phyloP scores from a whole-genome alignment of 2,329 filamentous ascomycete genomes.

The Ceratocystis destructans region DNA sequence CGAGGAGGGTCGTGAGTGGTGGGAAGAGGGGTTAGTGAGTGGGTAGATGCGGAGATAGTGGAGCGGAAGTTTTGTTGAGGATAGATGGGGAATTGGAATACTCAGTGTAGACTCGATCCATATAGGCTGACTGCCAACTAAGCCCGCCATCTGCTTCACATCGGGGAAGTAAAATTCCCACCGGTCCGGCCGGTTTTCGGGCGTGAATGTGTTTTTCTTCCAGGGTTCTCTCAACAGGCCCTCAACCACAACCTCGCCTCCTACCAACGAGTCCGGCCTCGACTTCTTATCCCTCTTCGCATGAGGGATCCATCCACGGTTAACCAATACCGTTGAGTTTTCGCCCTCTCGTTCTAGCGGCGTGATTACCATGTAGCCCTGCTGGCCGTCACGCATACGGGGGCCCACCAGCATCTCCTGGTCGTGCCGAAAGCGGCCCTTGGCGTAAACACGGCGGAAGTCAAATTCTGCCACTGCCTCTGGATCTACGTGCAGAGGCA shows the following conservation, averaged over 20 bases:
- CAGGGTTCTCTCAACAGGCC: constrained; percentile 78
- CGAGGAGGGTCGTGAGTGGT: no score
- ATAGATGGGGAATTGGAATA: no score
- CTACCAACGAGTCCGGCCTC: constrained; percentile 50
- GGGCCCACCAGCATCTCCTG: constrained; percentile 94
- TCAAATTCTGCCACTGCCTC: constrained; percentile 78
- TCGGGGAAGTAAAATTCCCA: constrained; percentile 92
- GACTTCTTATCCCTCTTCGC: constrained; percentile 53
- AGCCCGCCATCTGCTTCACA: constrained; percentile 74
- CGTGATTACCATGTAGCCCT: constrained; percentile 85
- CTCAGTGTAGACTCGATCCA: constrained; percentile 96
- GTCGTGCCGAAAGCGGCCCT: constrained; percentile 66
- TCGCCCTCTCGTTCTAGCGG: constrained; percentile 60
- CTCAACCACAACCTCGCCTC: constrained; percentile 62
- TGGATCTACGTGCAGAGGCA: constrained; percentile 73
- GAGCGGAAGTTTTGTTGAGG: no score
- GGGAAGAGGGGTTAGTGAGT: no score
- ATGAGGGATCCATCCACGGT: constrained; percentile 83
- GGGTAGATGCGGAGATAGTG: no score
- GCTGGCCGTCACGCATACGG: constrained; percentile 72
- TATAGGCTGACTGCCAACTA: constrained; percentile 71
- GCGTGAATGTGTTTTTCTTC: constrained; percentile 98
- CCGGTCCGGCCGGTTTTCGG: constrained; percentile 69
- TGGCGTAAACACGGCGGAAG: constrained; percentile 68
- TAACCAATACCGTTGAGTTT: constrained; percentile 63